phyloP scores from a whole-genome alignment of 2,329 filamentous ascomycete species.

The Fusarium decemcellulare region DNA sequence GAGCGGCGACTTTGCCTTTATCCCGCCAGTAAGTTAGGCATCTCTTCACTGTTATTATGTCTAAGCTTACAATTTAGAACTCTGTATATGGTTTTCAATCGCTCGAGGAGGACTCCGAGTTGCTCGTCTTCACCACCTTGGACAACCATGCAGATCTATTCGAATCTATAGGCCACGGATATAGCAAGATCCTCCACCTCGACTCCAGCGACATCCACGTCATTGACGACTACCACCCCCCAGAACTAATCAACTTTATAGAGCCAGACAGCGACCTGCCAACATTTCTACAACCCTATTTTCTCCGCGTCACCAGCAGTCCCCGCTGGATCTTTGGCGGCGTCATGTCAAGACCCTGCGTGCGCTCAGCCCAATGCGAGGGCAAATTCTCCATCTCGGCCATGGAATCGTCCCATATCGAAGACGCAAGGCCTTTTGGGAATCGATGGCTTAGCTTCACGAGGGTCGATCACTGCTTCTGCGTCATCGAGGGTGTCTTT shows the following conservation, averaged over 20 bases:
- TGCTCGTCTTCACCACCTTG: not conserved
- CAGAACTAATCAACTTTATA: not conserved
- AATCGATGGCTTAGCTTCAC: not conserved
- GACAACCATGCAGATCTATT: not conserved
- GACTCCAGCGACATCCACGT: not conserved
- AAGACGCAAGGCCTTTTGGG: not conserved
- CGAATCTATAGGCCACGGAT: not conserved
- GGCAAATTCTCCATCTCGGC: not conserved
- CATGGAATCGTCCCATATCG: not conserved
- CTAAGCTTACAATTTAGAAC: too few species aligned
- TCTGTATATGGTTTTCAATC: not conserved
- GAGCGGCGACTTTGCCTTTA: not conserved
- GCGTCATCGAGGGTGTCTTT: not conserved
- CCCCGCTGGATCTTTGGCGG: not conserved
- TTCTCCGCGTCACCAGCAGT: not conserved
- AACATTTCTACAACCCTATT: not conserved
- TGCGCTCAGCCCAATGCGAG: not conserved
- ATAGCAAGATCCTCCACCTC: not conserved
- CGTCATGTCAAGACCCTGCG: not conserved
- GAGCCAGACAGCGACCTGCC: not conserved
- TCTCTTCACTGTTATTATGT: not conserved
- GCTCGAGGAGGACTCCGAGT: not conserved
- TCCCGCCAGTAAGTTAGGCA: not conserved
- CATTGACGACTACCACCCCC: not conserved
- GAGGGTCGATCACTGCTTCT: not conserved